These are phyloP conservation scores for Syzygium malaccense DNA, from an alignment of 441 rosid genomes.

Conservation along the genomic window DNA sequence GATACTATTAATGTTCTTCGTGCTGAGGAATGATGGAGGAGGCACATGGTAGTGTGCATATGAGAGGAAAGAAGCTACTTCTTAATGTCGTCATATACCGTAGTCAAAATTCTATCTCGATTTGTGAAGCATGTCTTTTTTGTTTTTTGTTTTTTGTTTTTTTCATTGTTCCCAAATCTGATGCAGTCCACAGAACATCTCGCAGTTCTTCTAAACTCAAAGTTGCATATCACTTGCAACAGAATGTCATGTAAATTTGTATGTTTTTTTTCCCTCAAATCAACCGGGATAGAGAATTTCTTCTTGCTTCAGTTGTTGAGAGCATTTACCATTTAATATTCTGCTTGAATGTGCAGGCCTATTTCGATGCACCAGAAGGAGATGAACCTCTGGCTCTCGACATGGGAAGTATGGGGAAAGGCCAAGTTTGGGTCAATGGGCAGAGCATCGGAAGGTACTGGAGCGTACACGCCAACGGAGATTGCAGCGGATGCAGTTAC, in stretches of 20 bases:
- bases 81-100: neutral
- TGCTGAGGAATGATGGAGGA: neutral
- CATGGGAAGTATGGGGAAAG: slow-evolving; percentile 38
- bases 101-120: neutral
- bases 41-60: neutral
- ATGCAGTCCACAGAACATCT: neutral
- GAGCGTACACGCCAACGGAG: slow-evolving; percentile 16
- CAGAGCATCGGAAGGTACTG: slow-evolving; percentile 35
- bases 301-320: neutral
- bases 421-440: slow-evolving; percentile 34
- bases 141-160: neutral
- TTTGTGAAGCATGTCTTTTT: neutral
- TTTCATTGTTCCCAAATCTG: neutral
- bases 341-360: slow-evolving; percentile 8
- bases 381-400: slow-evolving; percentile 33
- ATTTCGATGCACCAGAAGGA: slow-evolving; percentile 26
- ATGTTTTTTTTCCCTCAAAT: neutral
- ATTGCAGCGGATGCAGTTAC: slow-evolving; percentile 23
- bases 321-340: neutral
- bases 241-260: neutral
- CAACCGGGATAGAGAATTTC: neutral
- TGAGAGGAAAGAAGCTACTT: neutral
- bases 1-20: neutral
- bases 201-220: neutral
- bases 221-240: neutral